These are phyloP conservation scores for Rubia yunnanensis DNA, from an alignment of 257 asterid species.

Conservation along the genomic window DNA sequence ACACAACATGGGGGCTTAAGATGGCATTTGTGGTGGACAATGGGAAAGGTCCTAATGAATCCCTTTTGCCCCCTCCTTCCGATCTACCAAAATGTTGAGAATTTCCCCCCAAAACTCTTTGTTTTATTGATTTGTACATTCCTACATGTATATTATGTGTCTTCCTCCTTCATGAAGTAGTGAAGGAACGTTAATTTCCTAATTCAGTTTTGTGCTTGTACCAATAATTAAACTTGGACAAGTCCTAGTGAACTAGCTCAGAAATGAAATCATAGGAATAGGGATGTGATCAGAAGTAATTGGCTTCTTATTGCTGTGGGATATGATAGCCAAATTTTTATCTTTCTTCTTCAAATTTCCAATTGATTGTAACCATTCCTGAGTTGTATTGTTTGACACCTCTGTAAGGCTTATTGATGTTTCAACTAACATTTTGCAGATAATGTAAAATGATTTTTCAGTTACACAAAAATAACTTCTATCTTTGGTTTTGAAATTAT, in stretches of 20 bases:
- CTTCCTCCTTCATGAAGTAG: not conserved
- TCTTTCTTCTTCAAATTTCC: no score
- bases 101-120: not conserved
- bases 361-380: not conserved
- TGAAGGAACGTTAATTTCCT: not conserved
- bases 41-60: slow-evolving; percentile 45
- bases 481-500: no score
- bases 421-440: no score
- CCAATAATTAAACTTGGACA: not conserved
- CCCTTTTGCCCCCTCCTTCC: slow-evolving; percentile 47
- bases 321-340: not conserved
- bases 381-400: not conserved
- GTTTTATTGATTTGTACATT: not conserved
- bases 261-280: not conserved
- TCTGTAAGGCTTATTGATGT: no score
- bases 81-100: slow-evolving; percentile 55
- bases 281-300: not conserved
- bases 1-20: slow-evolving; percentile 66
- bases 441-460: no score
- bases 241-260: no score
- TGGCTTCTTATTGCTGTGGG: not conserved
- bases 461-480: no score
- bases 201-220: not conserved
- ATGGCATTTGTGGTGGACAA: slow-evolving; percentile 65
- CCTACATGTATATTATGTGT: not conserved